Base-by-base conservation (phyloP, 1,284 basidiomycete genomes). In the Mixia osmundae region DNA sequence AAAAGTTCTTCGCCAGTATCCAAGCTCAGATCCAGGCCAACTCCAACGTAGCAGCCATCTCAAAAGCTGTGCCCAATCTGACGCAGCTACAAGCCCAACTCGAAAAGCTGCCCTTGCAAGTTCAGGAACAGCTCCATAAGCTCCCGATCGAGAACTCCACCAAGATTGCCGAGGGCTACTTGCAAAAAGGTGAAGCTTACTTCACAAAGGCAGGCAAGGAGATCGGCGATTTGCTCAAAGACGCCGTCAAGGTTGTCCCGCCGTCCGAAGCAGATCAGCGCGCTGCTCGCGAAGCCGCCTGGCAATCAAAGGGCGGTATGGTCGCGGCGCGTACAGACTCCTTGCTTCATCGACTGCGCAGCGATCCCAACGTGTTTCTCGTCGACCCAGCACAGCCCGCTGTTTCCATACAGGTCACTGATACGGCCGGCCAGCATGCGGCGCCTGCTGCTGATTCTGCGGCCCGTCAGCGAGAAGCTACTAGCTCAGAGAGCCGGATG, bases 201-300 rank as follows among this genome's bases (percentile, higher is more conserved):
- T 39, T 48, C 11, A 43, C 42, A 36, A 48, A 48, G 35, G 48
- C 48, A 14, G 45, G 46, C 27, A 33, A 36, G 9, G 48, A 48
- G 43, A 35, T 19, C 32, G 33, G 14, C n/a, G 7, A 23, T 21
- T 34, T 25, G 38, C 55, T 82, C 22, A 69, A 69, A 39, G 78
- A 83, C 34, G 80, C 79, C 9, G 77, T 91, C 47, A 78, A 78
- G 53, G 72, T 91, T 35, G 63, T 91, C 7, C 83, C 83, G 1
- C 82, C 82, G 1, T 39, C 52, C 51, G 47, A 52, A 32, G n/a
- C n/a, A n/a, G n/a, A n/a, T n/a, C n/a, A n/a, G n/a, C 47, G 34
- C 14, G 21, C 42, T 18, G 28, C 46, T 42, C 27, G 54, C 47
- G 22, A 16, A 29, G 30, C 9, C 30, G 34, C 37, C 35, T 40